Evolutionary conservation across 1,139 yeast species (phyloP).

Genomic region (Sugiyamaella paludigena): DNA sequence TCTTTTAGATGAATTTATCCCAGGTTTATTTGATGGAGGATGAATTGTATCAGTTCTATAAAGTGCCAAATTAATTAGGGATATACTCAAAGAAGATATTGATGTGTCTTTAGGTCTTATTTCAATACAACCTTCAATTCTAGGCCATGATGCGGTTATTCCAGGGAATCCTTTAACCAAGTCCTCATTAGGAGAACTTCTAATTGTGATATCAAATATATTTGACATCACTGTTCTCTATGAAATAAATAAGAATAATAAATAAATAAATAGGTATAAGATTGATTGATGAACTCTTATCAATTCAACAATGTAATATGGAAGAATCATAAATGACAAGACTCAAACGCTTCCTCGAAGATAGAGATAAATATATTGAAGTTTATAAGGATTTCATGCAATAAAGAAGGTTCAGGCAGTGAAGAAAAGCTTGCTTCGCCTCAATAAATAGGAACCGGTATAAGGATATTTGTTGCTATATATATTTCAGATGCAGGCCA

Average conservation of each 20-base stretch:
- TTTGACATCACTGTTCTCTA: slow-evolving; percentile 15
- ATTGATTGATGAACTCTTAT: no score
- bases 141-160: slow-evolving; percentile 43
- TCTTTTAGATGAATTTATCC: slow-evolving; percentile 33
- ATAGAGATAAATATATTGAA: no score
- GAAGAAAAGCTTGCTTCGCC: no score
- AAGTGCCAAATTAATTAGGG: slow-evolving; percentile 37
- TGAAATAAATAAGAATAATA: slow-evolving; percentile 2
- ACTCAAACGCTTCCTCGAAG: no score
- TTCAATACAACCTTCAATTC: slow-evolving; percentile 42
- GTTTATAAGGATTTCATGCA: no score
- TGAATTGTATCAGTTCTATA: slow-evolving; percentile 41
- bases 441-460: neutral
- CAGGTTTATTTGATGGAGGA: slow-evolving; percentile 37
- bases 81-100: slow-evolving; percentile 27
- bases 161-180: slow-evolving; percentile 44
- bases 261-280: neutral
- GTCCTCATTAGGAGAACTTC: slow-evolving; percentile 42
- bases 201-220: slow-evolving; percentile 36
- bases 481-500: no score
- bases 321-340: neutral
- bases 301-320: no score
- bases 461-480: no score
- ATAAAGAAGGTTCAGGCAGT: no score
- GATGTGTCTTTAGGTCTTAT: slow-evolving; percentile 34